phyloP scores from a whole-genome alignment of 2,329 filamentous ascomycete genomes.

The Fusarium subglutinans region DNA sequence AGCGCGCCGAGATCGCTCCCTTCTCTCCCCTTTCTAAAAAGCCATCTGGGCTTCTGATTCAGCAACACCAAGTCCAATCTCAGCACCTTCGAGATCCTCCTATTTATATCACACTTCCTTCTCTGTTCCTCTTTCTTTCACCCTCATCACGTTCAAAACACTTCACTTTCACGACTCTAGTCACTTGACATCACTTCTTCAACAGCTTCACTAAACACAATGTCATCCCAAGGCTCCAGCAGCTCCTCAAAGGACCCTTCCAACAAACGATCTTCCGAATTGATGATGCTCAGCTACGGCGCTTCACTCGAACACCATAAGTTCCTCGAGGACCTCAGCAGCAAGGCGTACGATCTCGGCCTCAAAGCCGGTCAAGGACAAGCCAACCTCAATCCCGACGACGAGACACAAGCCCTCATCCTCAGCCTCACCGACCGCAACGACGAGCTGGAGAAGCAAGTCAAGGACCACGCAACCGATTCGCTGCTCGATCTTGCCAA shows the following conservation, averaged over 20 bases:
- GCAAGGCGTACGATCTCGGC: background rate
- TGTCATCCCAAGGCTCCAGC: background rate
- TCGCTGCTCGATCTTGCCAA: background rate
- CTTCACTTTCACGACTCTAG: too few relatives aligned
- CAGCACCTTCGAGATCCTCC: accelerated
- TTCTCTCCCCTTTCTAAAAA: accelerated
- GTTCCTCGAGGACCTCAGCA: background rate
- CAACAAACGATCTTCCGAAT: background rate
- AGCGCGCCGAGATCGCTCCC: accelerated
- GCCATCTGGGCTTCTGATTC: background rate
- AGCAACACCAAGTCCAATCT: accelerated
- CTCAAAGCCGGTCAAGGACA: background rate
- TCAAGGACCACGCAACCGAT: accelerated
- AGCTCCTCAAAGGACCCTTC: background rate
- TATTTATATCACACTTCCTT: background rate
- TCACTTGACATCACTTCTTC: background rate
- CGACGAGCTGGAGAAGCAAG: background rate
- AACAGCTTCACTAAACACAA: background rate
- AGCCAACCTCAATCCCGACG: background rate
- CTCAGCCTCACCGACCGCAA: background rate
- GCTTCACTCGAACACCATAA: background rate
- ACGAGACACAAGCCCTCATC: background rate
- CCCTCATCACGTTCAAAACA: too few relatives aligned
- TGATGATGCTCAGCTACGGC: background rate
- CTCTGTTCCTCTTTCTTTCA: accelerated